Conservation (phyloP, 2,329 filamentous ascomycete species). For the Lecanicillium sp. region DNA sequence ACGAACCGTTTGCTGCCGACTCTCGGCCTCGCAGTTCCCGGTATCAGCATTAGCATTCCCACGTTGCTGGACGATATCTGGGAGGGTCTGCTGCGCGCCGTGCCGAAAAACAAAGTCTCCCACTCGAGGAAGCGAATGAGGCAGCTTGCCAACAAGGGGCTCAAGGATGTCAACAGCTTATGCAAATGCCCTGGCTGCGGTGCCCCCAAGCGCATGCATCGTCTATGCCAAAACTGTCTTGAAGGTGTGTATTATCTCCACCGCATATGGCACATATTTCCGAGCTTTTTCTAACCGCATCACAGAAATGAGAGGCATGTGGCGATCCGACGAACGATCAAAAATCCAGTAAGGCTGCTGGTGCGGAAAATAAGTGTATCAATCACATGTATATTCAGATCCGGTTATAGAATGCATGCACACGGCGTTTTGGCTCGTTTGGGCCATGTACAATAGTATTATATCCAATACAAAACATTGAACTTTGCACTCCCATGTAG, state of each 20-base stretch:
- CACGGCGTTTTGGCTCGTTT: constrained; percentile 28
- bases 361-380: constrained; percentile 18
- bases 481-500: background rate
- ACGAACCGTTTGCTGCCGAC: constrained; percentile 45
- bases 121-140: constrained; percentile 91
- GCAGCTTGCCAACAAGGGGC: constrained; percentile 89
- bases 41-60: constrained; percentile 49
- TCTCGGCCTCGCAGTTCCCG: constrained; percentile 53
- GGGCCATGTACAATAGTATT: constrained; percentile 25
- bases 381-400: constrained; percentile 26
- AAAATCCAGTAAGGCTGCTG: constrained; percentile 5
- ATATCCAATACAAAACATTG: background rate
- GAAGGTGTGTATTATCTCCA: constrained; percentile 55
- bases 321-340: constrained; percentile 22
- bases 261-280: background rate
- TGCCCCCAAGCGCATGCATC: constrained; percentile 78
- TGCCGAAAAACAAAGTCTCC: constrained; percentile 98
- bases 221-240: constrained; percentile 82
- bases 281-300: constrained; percentile 11
- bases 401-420: constrained; percentile 26
- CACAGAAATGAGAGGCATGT: constrained; percentile 42
- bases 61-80: constrained; percentile 75
- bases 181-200: constrained; percentile 90
- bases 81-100: constrained; percentile 86
- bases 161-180: constrained; percentile 82